Evolutionary conservation across 495 filamentous ascomycete species (phyloP), one percentile per base, ranked within the genome.

Genomic region (Aspergillus haitiensis): DNA sequence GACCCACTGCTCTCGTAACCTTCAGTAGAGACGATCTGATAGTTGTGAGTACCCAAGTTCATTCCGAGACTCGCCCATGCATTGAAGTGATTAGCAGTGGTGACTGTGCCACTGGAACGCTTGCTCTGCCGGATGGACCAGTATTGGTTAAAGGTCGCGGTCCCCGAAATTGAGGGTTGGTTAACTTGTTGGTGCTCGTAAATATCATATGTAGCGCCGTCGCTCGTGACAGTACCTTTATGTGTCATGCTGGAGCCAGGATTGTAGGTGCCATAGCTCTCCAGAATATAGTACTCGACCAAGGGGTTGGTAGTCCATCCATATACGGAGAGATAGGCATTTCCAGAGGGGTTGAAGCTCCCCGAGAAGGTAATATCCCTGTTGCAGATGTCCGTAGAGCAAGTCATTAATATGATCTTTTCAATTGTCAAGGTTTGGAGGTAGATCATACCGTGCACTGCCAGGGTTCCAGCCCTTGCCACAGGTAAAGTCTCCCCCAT

Each of bases 191-290:
- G 74, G 55, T 76, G 79, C 68, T 80, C 70, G 75, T 82, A 85
- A 70, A 89, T 82, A 56, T 86, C 80, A 76, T 90, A 90, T 16
- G 74, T 82, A 52, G 74, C 68, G 62, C 85, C 87, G 71, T 89
- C 87, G 57, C 70, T 78, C 32, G 68, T 67, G 52, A 88, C 71
- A 27, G 74, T 80, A 57, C 86, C 86, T 65, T 82, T 79, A 66
- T 77, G 73, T 0, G 63, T 65, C 16, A 75, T 73, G 37, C 71
- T 72, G 36, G 72, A 68, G 21, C 67, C 70, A 0, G 83, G 84
- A 67, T 85, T 76, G 67, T 75, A 84, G 53, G 66, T 72, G 45
- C 82, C 81, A 69, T 74, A 85, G 66, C 74, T 72, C 65, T 87
- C 85, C 49, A 86, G 67, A 53, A 88, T 79, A 72, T 86, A 87